These are phyloP conservation scores for Royoungia palumana DNA, from an alignment of 768 basidiomycete genomes.

Conservation along the genomic window DNA sequence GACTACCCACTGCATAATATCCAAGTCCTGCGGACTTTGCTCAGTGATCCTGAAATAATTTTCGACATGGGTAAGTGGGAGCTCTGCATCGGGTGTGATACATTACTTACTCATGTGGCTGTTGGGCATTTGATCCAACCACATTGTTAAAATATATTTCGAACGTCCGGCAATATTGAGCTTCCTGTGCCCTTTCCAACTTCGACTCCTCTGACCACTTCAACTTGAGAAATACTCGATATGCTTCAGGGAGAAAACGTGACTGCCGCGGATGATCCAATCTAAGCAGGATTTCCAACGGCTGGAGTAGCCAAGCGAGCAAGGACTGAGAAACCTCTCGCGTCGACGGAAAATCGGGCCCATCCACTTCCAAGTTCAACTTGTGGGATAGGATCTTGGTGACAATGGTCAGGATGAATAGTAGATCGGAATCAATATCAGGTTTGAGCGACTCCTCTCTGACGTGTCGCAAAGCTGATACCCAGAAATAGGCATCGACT, in stretches of 20 bases:
- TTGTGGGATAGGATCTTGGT: slow-evolving; percentile 2
- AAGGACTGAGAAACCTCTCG: background rate
- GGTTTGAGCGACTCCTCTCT: background rate
- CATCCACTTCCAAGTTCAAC: background rate
- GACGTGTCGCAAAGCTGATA: background rate
- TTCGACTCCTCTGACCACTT: background rate
- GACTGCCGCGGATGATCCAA: background rate
- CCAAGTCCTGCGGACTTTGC: background rate
- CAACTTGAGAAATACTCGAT: background rate
- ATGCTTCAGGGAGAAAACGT: slow-evolving; percentile 2
- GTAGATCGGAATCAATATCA: background rate
- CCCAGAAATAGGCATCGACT: background rate
- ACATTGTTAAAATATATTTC: slow-evolving; percentile 3
- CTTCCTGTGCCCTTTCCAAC: background rate
- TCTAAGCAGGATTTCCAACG: background rate
- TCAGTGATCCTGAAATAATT: background rate
- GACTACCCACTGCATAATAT: background rate
- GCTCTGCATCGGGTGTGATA: too few relatives aligned
- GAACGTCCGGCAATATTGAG: slow-evolving; percentile 2
- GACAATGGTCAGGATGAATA: slow-evolving; percentile 1
- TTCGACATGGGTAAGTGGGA: too few relatives aligned
- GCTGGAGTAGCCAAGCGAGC: slow-evolving; percentile 5
- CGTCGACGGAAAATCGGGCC: background rate
- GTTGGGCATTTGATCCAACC: background rate
- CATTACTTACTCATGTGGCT: too few relatives aligned